These are phyloP conservation scores for Erythrobasidium hasegawianum DNA, from an alignment of 1,284 basidiomycete genomes.

Conservation along the genomic window DNA sequence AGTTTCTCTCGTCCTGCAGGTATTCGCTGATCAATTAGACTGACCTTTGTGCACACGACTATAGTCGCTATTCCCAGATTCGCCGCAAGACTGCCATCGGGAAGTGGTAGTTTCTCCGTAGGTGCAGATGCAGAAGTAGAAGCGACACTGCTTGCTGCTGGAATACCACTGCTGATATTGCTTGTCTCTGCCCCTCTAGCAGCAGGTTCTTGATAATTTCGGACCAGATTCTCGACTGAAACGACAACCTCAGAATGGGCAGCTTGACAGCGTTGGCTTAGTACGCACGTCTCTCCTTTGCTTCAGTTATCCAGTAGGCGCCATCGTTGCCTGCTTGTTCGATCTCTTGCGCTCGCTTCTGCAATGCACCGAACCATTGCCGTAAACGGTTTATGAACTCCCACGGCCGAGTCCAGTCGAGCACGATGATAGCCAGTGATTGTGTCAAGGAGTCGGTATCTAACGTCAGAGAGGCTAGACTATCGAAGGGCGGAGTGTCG, in stretches of 20 bases:
- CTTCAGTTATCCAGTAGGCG: conserved; percentile 54
- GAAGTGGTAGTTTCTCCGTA: conserved; percentile 60
- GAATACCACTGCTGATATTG: not conserved
- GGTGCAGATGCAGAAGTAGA: conserved; percentile 51
- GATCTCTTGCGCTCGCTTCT: conserved; percentile 37
- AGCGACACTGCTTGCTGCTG: not conserved
- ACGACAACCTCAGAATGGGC: too few species aligned
- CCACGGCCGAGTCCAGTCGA: conserved; percentile 97
- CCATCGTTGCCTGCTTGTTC: conserved; percentile 62
- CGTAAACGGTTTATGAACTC: conserved; percentile 82
- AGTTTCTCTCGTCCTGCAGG: not conserved
- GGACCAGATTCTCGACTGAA: conserved; percentile 77
- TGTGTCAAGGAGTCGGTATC: conserved; percentile 68
- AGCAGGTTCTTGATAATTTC: conserved; percentile 82
- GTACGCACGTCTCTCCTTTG: conserved; percentile 66
- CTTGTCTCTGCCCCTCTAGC: conserved; percentile 1
- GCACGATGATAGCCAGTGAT: conserved; percentile 74
- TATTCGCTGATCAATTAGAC: not conserved
- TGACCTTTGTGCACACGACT: conserved; percentile 79
- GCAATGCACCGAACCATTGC: conserved; percentile 79
- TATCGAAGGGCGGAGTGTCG: conserved; percentile 57
- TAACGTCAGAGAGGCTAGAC: conserved; percentile 77
- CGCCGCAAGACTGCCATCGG: conserved; percentile 62
- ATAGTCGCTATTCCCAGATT: conserved; percentile 77
- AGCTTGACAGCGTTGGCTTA: not conserved